Conservation (phyloP, 805 yeast genomes). For the Komagataella phaffii region DNA sequence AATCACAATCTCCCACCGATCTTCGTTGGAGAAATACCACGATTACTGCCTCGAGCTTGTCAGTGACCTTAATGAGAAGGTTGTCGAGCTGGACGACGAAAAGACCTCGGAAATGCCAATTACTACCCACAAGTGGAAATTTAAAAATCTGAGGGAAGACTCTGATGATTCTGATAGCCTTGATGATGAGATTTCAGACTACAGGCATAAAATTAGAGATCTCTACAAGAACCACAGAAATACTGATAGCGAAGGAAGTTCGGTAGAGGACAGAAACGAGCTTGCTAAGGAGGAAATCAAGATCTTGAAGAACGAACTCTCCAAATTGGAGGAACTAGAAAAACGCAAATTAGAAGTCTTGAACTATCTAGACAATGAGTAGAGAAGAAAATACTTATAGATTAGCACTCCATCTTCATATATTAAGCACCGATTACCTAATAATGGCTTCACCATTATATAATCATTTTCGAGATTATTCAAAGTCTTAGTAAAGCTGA, state of each 20-base stretch:
- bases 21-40: constrained; percentile 74
- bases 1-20: constrained; percentile 75
- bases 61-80: constrained; percentile 41
- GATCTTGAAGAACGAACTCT: not conserved
- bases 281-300: not conserved
- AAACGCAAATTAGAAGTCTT: not conserved
- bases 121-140: not conserved
- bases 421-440: not conserved
- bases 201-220: not conserved
- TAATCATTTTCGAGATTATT: not conserved
- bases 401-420: not conserved
- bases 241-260: not conserved
- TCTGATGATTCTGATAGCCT: not conserved
- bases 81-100: constrained; percentile 25
- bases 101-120: not conserved
- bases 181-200: not conserved
- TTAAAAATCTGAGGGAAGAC: not conserved
- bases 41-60: constrained; percentile 61
- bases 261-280: not conserved
- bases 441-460: too few relatives aligned
- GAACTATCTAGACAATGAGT: not conserved
- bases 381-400: not conserved
- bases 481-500: not conserved
- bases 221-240: not conserved
- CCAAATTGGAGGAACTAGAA: not conserved